Base-by-base conservation (phyloP, 345 rosid species). In the Sonneratia alba region DNA sequence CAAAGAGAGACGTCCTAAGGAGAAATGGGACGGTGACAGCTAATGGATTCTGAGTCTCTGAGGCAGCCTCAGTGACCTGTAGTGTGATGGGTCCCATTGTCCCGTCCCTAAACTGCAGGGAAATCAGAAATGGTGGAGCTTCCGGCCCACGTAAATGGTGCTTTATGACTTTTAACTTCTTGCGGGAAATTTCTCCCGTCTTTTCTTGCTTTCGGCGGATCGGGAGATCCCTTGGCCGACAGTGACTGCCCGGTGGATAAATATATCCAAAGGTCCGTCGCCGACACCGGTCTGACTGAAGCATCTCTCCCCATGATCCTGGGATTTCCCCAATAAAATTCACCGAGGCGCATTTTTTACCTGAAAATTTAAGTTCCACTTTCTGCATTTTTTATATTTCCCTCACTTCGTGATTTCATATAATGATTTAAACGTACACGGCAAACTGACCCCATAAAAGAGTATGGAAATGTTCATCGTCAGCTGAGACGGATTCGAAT, bases 11-110 rank as follows among this genome's bases (percentile, higher is more conserved):
- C 0, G 63, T 2, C 70, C 13, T 12, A 51, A 67, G 53, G 32
- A 43, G 51, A 40, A 27, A 24, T 16, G 66, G 49, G 53, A 65
- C 21, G 62, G 63, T 7, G 75, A 73, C 75, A 73, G 69, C 70
- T 66, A 56, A 53, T 55, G 65, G 9, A 63, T 34, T 64, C 74
- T 62, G 69, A 72, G 48, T 7, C 48, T 37, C 47, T 66, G 69
- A 66, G 45, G 69, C 51, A 13, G 65, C 62, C 59, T 40, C 61
- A 73, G 70, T 53, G 8, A 57, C 55, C 61, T 66, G 70, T 53
- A 7, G 62, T 2, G 59, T 18, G 69, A 36, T 72, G 74, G 69
- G 74, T 1, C 68, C 36, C 36, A 4, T 11, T 49, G 55, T 51
- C 36, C 36, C 59, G 37, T 43, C 63, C 61, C 9, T 53, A 22